Conservation (phyloP, 331 rosid genomes). For the Malus hybrid region DNA sequence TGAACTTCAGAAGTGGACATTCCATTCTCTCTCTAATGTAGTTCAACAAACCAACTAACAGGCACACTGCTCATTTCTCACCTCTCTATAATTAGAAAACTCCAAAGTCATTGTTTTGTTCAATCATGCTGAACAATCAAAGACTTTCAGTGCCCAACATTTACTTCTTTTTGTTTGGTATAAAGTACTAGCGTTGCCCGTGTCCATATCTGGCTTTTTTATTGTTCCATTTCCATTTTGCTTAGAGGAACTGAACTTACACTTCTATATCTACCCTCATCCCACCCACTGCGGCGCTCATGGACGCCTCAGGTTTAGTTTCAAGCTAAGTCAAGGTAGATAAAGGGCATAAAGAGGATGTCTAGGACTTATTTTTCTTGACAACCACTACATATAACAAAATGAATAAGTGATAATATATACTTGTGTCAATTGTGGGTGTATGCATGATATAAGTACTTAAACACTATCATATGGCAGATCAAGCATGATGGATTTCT, state of each 20-base stretch:
- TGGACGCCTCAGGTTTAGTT: not conserved
- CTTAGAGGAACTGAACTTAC: not conserved
- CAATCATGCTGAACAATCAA: constrained; percentile 5
- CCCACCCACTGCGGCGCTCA: not conserved
- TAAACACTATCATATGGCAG: not conserved
- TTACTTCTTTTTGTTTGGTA: not conserved
- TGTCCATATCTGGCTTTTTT: not conserved
- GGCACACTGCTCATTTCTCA: not conserved
- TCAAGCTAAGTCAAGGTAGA: not conserved
- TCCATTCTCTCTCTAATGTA: not conserved
- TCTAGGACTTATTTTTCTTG: not conserved
- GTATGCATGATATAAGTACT: not conserved
- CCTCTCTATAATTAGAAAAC: not conserved
- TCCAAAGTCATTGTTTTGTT: not conserved
- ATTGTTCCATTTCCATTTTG: not conserved
- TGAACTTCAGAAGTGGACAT: not conserved
- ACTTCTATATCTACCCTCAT: not conserved
- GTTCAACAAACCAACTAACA: not conserved
- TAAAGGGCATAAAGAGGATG: not conserved
- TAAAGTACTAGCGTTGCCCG: not conserved
- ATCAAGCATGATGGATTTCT: constrained; percentile 5
- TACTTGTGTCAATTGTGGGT: not conserved
- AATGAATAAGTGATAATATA: not conserved
- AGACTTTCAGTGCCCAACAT: not conserved
- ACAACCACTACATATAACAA: not conserved